Evolutionary conservation across 2,329 filamentous ascomycete genomes (phyloP), one percentile per base, ranked within the genome.

Genomic region (Fusarium subglutinans): DNA sequence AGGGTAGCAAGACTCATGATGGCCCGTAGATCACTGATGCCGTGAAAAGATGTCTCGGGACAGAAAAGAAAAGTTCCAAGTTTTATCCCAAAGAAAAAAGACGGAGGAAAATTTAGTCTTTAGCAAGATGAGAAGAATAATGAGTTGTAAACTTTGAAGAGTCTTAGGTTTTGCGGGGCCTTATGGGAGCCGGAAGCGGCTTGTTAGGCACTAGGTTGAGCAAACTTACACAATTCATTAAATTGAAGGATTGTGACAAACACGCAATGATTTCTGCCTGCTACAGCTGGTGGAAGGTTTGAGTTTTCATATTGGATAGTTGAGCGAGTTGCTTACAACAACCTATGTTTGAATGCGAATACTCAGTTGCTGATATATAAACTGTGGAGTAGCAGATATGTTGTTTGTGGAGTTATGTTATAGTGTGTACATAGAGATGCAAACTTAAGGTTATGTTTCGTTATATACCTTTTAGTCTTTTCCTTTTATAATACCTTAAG

Each of bases 21-120:
- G 8, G 1, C 2, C 4, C 7, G 8, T 15, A 28, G 7, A 17
- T 9, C 13, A 15, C 11, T 4, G 35, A 40, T 17, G 10, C 7
- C 5, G 24, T 13, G 8, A 28, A 20, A 40, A 18, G 22, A 3
- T 10, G 3, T 18, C 14, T n/a, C 33, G 22, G 44, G 24, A 5
- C 3, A 26, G 15, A 4, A 5, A 14, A 45, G 24, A 14, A 45
- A 20, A 20, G 5, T 45, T 14, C 41, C 12, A 20, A 45, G 12
- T 18, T 45, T 2, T 30, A 13, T 33, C 28, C 3, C 3, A 18
- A 6, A 11, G 3, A 24, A 2, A 18, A 33, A 7, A 33, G 22
- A 24, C 11, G 5, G 22, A 6, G 22, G 22, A 5, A 7, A 48
- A 1, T 30, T 8, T 30, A n/a, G 14, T 50, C 22, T 43, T 30